These are phyloP conservation scores for Collybia mongolica DNA, from an alignment of 768 basidiomycete genomes.

Conservation along the genomic window DNA sequence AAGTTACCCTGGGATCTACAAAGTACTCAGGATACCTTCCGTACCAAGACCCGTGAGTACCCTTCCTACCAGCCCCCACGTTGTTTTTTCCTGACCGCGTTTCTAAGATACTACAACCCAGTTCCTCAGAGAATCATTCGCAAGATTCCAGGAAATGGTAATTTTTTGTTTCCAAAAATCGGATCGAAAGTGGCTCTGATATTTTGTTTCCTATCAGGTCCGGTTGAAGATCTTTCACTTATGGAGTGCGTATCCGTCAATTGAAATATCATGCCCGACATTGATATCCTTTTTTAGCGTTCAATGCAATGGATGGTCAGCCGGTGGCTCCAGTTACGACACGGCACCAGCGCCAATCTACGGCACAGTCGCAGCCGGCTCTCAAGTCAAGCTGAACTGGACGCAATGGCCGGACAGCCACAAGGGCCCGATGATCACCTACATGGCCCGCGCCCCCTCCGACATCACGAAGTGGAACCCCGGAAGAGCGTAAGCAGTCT, in stretches of 20 bases:
- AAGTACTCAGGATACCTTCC: constrained; percentile 38
- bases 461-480: constrained; percentile 43
- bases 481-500: constrained; percentile 28
- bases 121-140: constrained; percentile 39
- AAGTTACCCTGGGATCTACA: constrained; percentile 29
- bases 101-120: constrained; percentile 18
- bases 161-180: neutral
- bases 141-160: constrained; percentile 40
- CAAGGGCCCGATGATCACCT: constrained; percentile 9
- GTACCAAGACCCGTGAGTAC: constrained; percentile 30
- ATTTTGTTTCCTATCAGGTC: neutral
- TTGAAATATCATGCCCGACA: no score
- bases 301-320: constrained; percentile 32
- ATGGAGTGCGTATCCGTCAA: neutral
- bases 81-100: no score
- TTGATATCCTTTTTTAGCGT: constrained; percentile 13
- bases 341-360: constrained; percentile 37
- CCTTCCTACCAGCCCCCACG: no score
- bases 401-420: constrained; percentile 20
- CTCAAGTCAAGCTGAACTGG: constrained; percentile 39
- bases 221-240: neutral
- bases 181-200: no score
- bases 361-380: constrained; percentile 40
- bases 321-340: constrained; percentile 20
- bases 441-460: constrained; percentile 43